These are phyloP conservation scores for Orbilia quercus DNA, from an alignment of 2,329 filamentous ascomycete genomes.

Conservation along the genomic window DNA sequence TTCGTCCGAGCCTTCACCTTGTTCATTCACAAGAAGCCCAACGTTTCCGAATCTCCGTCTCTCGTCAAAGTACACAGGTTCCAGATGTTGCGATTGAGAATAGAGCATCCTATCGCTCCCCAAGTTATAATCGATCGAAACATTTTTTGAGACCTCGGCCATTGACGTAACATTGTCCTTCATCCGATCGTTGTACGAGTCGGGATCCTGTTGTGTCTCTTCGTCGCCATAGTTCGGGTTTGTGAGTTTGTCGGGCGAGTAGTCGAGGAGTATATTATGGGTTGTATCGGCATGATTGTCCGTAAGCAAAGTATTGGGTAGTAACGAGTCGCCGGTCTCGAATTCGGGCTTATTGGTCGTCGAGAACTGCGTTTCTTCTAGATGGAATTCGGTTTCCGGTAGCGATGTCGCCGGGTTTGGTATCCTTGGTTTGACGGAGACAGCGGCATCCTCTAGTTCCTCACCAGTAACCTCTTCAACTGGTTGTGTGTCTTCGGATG, in stretches of 20 bases:
- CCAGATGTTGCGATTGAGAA: conserved; percentile 25
- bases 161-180: conserved; percentile 19
- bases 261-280: conserved; percentile 29
- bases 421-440: background rate
- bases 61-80: conserved; percentile 36
- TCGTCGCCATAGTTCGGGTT: conserved; percentile 21
- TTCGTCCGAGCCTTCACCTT: conserved; percentile 27
- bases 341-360: background rate
- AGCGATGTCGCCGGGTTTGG: conserved; percentile 23
- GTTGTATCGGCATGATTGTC: conserved; percentile 7
- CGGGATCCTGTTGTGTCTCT: conserved; percentile 34
- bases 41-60: conserved; percentile 22
- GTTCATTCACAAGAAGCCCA: conserved; percentile 11
- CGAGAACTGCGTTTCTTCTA: conserved; percentile 7
- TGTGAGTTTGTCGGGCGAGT: conserved; percentile 32
- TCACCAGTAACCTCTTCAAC: conserved; percentile 17
- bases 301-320: conserved; percentile 31
- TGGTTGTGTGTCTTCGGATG: conserved; percentile 27
- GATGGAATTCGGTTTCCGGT: conserved; percentile 1
- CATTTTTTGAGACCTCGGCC: conserved; percentile 4
- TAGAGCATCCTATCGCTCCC: conserved; percentile 22
- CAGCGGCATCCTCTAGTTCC: conserved; percentile 18
- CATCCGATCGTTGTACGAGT: conserved; percentile 40
- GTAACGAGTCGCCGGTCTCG: conserved; percentile 24
- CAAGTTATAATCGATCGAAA: background rate